Base-by-base conservation (phyloP, 495 filamentous ascomycete genomes). In the Trichocladium antarcticum region DNA sequence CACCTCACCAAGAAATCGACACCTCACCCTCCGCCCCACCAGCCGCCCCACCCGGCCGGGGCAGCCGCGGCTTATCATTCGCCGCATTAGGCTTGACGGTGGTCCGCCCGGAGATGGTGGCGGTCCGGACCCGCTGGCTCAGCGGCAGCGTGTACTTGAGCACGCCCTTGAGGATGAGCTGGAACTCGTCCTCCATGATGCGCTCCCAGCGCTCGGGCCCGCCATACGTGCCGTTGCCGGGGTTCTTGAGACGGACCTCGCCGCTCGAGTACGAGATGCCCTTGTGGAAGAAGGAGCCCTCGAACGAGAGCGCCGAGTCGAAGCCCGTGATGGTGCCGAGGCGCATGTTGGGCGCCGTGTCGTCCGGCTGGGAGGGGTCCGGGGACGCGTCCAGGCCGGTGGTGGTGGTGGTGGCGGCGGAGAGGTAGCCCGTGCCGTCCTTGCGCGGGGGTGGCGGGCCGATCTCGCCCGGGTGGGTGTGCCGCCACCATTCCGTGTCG, bases 121-220 rank as follows among this genome's bases (percentile, higher is more conserved):
- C 68, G 19, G 68, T 78, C 53, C 80, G 71, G 41, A 79, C 71
- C 34, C 76, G 77, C 29, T 81, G 81, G 57, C 77, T 89, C 44
- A 98, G 71, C 10, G 92, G 92, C 16, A 96, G 71, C 24, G 84
- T 81, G 59, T 98, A 98, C 62, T 85, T 86, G 57, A 98, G 67
- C 6, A 89, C 82, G 32, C 92, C 92, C 43, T 89, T 80, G 24
- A 97, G 79, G 49, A 95, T 87, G 44, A 98, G 71, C 48, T 93
- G 85, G 53, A 97, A 98, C 28, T 89, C 84, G 67, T 96, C 82
- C 57, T 89, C 74, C 22, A 97, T 67, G 22, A 97, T 88, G 37
- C 79, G 76, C 63, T 96, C 89, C 92, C 92, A 98, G 45, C 90
- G 78, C 62, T 87, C 86, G 0, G 80, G 83, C 15, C 92, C 92